These are phyloP conservation scores for Lyophyllum decastes DNA, from an alignment of 768 basidiomycete genomes.

Conservation along the genomic window DNA sequence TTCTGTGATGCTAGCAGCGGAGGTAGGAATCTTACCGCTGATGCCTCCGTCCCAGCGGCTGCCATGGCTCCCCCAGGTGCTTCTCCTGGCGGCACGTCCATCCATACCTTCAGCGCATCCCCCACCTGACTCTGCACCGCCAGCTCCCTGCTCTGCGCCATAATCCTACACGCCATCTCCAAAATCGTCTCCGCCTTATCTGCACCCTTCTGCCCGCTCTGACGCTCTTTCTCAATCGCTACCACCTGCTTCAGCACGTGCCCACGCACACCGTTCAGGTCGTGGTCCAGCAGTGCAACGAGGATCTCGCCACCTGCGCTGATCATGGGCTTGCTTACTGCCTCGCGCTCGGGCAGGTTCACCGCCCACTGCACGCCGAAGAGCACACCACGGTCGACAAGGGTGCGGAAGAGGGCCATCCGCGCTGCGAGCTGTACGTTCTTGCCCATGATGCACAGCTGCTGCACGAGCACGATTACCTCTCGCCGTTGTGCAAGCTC, in stretches of 20 bases:
- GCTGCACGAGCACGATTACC: slow-evolving; percentile 86
- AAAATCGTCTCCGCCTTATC: slow-evolving; percentile 74
- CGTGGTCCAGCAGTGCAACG: slow-evolving; percentile 85
- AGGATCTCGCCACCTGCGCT: slow-evolving; percentile 86
- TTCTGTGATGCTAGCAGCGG: slow-evolving; percentile 10
- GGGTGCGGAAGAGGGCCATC: slow-evolving; percentile 79
- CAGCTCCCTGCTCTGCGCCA: slow-evolving; percentile 79
- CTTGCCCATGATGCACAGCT: slow-evolving; percentile 94
- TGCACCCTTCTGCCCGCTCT: slow-evolving; percentile 53
- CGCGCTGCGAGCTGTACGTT: slow-evolving; percentile 90
- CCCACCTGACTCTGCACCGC: slow-evolving; percentile 90
- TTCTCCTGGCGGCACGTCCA: slow-evolving; percentile 69
- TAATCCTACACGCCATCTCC: slow-evolving; percentile 71
- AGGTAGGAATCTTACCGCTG: slow-evolving; percentile 23
- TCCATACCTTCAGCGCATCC: slow-evolving; percentile 79
- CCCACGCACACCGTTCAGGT: slow-evolving; percentile 80
- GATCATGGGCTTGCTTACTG: slow-evolving; percentile 56
- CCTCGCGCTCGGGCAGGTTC: slow-evolving; percentile 60
- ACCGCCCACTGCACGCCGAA: slow-evolving; percentile 95
- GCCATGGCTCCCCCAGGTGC: slow-evolving; percentile 22
- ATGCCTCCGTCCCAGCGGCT: slow-evolving; percentile 34
- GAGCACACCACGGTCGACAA: slow-evolving; percentile 87
- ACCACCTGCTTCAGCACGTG: slow-evolving; percentile 83
- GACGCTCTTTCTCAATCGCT: slow-evolving; percentile 69
- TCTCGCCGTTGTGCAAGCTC: slow-evolving; percentile 66